Evolutionary conservation across 177 flowering plant species (phyloP), one percentile per base, ranked within the genome.

Genomic region (Vitis hybrid): DNA sequence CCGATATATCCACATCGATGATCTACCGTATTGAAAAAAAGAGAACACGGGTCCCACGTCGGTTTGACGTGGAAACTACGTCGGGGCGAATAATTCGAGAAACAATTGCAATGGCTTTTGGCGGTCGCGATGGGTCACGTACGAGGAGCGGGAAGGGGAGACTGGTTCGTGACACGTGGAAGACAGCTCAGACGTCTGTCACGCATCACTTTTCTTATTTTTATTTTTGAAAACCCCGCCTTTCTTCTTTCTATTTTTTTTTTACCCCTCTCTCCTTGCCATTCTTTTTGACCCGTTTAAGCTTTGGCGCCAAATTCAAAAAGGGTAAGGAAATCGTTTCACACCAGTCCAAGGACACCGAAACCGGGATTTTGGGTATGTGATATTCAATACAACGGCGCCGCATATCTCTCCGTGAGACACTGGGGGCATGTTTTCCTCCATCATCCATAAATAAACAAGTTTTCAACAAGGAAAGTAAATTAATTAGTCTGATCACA

Each of bases 261-360:
- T 7, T 7, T 39, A 1, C 45, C 7, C 45, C 1, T 18, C 67
- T n/a, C 33, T 50, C 55, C n/a, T 19, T 13, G 7, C 5, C 7
- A 11, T 12, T 8, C 18, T 66, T 75, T 66, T 76, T 75, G 77
- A 75, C 81, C 69, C 26, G 19, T 8, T 6, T 14, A 1, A 6
- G 11, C 10, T n/a, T 61, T 73, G 82, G 82, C 82, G 82, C 69
- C 73, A 78, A 72, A 76, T 58, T 68, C 77, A 61, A 67, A 71
- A 75, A n/a, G 26, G n/a, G 9, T 0, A 14, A 64, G 14, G 56
- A 1, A 2, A 10, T 20, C 53, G 66, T 50, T 49, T 62, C 57
- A 56, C 65, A 20, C 3, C 7, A 22, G 65, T 51, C 3, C 15
- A 31, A 26, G 62, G 18, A 39, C 45, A 39, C 45, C 8, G 33